Percentiles rank a stretch among this genome's conserved stretches.
Conservation (phyloP, 352 stramenopile genomes). For the Phytophthora syringae region DNA sequence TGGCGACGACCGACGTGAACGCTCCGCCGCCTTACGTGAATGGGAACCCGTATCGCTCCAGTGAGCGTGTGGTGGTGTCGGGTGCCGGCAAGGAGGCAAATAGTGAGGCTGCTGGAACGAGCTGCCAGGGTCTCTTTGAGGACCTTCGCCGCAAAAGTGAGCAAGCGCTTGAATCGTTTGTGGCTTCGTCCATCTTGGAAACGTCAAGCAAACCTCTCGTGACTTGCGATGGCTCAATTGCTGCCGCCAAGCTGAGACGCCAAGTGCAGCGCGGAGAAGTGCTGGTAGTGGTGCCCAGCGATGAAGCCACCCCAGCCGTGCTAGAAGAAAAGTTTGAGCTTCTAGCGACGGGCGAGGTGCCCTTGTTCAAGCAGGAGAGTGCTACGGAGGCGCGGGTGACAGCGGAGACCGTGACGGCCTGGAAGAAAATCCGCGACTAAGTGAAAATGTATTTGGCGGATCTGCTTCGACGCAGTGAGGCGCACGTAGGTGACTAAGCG, state of each 20-base stretch:
- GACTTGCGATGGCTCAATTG: constrained; percentile 52
- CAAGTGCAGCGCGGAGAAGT: constrained; percentile 59
- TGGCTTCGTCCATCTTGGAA: constrained; percentile 42
- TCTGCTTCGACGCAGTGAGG: constrained; percentile 1
- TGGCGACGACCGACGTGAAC: constrained; percentile 78
- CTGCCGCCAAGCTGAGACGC: constrained; percentile 53
- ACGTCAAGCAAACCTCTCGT: constrained; percentile 24
- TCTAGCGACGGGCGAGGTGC: constrained; percentile 49
- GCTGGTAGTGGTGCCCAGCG: constrained; percentile 59
- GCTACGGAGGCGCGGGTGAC: constrained; percentile 57
- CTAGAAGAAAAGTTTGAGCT: constrained; percentile 54
- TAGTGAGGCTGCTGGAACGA: constrained; percentile 8
- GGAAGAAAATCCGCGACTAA: constrained; percentile 49
- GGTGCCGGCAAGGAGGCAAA: constrained; percentile 1
- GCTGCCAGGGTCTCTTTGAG: constrained; percentile 53
- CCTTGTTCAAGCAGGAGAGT: constrained; percentile 58
- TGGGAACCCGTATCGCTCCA: constrained; percentile 67
- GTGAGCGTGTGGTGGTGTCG: constrained; percentile 46
- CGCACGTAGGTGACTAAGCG: neutral
- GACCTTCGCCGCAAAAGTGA: constrained; percentile 69
- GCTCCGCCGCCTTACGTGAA: constrained; percentile 70
- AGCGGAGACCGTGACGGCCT: constrained; percentile 54
- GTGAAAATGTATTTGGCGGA: neutral
- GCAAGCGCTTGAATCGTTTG: constrained; percentile 62
- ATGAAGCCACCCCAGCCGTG: constrained; percentile 36